A percentile compares a stretch with the other conserved stretches of the same genome.
Conservation (phyloP, 306 rosid genomes). For the Adenanthera pavonina region DNA sequence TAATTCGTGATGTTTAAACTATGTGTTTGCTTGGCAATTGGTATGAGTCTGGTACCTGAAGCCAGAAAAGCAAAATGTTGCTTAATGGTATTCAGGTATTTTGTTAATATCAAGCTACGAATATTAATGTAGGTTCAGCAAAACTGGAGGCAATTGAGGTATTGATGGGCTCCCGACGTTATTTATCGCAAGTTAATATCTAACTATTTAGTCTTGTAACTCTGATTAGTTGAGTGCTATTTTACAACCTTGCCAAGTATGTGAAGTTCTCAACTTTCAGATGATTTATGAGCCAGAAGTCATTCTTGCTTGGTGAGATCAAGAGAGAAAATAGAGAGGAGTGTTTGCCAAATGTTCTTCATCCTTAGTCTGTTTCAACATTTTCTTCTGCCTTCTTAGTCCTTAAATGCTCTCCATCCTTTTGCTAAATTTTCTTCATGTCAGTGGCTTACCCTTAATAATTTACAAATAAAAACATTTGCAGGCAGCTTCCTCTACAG, state of each 20-base stretch:
- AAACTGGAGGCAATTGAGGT: neutral
- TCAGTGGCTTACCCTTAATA: neutral
- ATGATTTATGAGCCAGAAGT: neutral
- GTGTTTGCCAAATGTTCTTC: neutral
- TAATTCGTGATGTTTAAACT: neutral
- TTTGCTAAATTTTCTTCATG: neutral
- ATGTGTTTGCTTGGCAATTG: neutral
- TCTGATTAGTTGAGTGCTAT: conserved; percentile 4
- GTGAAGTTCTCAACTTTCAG: neutral
- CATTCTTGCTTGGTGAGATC: neutral
- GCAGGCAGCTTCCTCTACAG: conserved; percentile 20
- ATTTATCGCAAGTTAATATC: neutral
- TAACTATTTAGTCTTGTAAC: neutral
- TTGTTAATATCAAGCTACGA: neutral
- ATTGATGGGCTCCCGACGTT: conserved; percentile 1
- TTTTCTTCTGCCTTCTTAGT: neutral
- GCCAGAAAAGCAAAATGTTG: neutral
- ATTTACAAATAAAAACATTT: neutral
- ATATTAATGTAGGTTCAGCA: neutral
- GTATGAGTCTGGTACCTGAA: conserved; percentile 9
- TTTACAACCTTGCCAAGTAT: neutral
- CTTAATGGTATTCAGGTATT: neutral
- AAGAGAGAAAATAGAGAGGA: neutral
- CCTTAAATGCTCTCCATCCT: neutral
- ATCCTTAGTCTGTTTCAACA: neutral